These are phyloP conservation scores for Haematococcus lacustris DNA, from an alignment of 139 green algal species.

Conservation along the genomic window DNA sequence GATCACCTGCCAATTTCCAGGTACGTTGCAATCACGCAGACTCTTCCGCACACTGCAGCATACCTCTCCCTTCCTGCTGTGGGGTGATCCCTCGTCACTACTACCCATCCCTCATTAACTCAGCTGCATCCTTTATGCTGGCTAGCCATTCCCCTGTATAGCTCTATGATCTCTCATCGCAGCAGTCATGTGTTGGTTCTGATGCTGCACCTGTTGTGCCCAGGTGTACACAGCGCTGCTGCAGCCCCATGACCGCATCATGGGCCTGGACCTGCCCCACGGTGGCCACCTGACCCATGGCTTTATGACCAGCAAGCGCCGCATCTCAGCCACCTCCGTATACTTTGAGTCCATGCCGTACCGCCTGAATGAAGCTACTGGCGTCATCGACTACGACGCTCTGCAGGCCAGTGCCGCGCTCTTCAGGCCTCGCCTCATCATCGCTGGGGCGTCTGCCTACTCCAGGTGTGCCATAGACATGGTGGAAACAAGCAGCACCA, in stretches of 20 bases:
- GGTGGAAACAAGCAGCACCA: background rate
- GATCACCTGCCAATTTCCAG: slow-evolving; percentile 72
- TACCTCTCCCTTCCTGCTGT: too few relatives aligned
- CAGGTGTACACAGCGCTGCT: slow-evolving; percentile 63
- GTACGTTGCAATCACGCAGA: slow-evolving; percentile 19
- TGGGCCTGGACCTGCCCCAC: slow-evolving; percentile 88
- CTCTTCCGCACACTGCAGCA: background rate
- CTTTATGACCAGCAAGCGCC: slow-evolving; percentile 86
- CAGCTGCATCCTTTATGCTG: too few relatives aligned
- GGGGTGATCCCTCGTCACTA: too few relatives aligned
- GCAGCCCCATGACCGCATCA: slow-evolving; percentile 93
- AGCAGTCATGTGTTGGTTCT: too few relatives aligned
- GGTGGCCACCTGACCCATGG: slow-evolving; percentile 90
- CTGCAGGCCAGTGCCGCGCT: slow-evolving; percentile 70
- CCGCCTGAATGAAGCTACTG: slow-evolving; percentile 81
- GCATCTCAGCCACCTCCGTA: slow-evolving; percentile 81
- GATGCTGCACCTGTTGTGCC: too few relatives aligned
- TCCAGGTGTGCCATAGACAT: slow-evolving; percentile 19
- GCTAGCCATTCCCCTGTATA: too few relatives aligned
- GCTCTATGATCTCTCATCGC: too few relatives aligned
- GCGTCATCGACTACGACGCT: slow-evolving; percentile 83
- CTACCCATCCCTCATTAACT: too few relatives aligned
- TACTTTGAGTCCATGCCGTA: slow-evolving; percentile 98
- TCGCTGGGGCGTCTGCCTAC: slow-evolving; percentile 47
- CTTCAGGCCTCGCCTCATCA: slow-evolving; percentile 77